Conservation (phyloP, 2,329 filamentous ascomycete genomes). For the Aureobasidium sp. region DNA sequence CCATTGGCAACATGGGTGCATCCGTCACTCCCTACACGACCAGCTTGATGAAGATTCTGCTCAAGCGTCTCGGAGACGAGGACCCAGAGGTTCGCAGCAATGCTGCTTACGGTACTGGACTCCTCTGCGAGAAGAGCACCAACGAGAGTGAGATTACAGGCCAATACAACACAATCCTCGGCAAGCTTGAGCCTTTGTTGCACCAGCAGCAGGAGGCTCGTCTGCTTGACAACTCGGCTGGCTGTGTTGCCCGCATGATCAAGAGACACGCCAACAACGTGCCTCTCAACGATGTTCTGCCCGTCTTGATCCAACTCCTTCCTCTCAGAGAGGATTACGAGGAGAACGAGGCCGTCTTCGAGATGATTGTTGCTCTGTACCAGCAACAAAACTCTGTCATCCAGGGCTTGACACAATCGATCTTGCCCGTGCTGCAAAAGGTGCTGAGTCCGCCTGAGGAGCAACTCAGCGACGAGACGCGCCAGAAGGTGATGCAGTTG, state of each 20-base stretch:
- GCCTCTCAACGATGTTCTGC: conserved; percentile 74
- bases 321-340: conserved; percentile 91
- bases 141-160: conserved; percentile 67
- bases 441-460: conserved; percentile 66
- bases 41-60: conserved; percentile 67
- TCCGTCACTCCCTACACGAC: conserved; percentile 76
- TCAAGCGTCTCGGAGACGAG: conserved; percentile 82
- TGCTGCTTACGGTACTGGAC: conserved; percentile 82
- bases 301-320: conserved; percentile 68
- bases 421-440: conserved; percentile 65
- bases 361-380: conserved; percentile 83
- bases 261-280: conserved; percentile 76
- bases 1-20: conserved; percentile 73
- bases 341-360: conserved; percentile 90
- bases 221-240: conserved; percentile 86
- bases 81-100: conserved; percentile 92
- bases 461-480: conserved; percentile 67
- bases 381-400: conserved; percentile 62
- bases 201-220: conserved; percentile 65
- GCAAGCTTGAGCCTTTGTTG: conserved; percentile 79
- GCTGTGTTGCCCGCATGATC: conserved; percentile 89
- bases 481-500: conserved; percentile 58
- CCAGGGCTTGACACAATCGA: conserved; percentile 60
- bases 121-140: conserved; percentile 74
- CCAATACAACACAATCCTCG: conserved; percentile 68